Percentiles rank a stretch among this genome's conserved stretches.
phyloP scores from a whole-genome alignment of 2,329 filamentous ascomycete species.

The Monilinia vaccinii-corymbosi region DNA sequence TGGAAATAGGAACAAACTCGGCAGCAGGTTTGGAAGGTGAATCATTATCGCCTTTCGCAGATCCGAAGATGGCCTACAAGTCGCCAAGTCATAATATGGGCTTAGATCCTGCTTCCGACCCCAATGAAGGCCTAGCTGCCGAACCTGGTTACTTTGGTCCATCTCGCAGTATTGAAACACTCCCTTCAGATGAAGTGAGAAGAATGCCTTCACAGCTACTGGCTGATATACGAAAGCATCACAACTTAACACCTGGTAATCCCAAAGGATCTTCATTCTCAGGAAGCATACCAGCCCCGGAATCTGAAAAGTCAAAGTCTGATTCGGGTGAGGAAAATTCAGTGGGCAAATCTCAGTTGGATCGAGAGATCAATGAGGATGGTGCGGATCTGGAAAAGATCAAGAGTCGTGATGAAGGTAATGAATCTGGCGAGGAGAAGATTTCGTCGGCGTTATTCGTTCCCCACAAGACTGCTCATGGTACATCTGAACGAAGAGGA shows the following conservation, averaged over 20 bases:
- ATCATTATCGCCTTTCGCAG: conserved; percentile 12
- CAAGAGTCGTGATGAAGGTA: conserved; percentile 35
- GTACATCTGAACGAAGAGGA: conserved; percentile 32
- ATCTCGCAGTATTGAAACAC: conserved; percentile 16
- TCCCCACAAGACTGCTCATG: conserved; percentile 54
- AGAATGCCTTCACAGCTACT: conserved; percentile 26
- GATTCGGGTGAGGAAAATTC: conserved; percentile 6
- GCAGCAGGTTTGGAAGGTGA: neutral
- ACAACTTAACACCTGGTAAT: conserved; percentile 27
- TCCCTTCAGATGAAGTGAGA: conserved; percentile 17
- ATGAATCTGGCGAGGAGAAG: conserved; percentile 68
- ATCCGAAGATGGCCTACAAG: neutral
- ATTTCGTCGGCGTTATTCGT: conserved; percentile 81
- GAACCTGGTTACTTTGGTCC: conserved; percentile 24
- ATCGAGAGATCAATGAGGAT: conserved; percentile 31
- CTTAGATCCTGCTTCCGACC: conserved; percentile 1
- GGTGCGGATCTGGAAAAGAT: conserved; percentile 27
- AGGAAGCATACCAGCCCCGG: conserved; percentile 26
- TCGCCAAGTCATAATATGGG: neutral
- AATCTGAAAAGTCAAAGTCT: conserved; percentile 21
- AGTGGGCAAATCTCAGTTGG: neutral
- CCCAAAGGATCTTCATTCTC: conserved; percentile 28
- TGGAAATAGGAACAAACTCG: neutral
- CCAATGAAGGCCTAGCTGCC: conserved; percentile 17
- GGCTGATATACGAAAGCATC: conserved; percentile 27